Base-by-base conservation (phyloP, 2,329 filamentous ascomycete species). In the Colletotrichum chlorophyti region DNA sequence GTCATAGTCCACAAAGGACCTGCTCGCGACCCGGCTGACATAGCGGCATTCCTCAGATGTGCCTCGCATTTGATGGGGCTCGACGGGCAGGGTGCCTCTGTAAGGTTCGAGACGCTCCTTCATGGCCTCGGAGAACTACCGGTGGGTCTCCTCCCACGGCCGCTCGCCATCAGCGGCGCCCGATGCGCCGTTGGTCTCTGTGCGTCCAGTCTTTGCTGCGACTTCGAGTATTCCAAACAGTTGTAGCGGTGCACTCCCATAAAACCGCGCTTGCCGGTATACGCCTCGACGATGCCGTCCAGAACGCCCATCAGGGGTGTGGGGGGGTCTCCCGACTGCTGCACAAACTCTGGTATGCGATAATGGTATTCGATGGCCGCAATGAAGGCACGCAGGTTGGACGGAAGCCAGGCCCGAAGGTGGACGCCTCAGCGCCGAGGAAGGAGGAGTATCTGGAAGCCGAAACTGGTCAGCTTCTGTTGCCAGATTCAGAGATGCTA, bases 231-330 rank as follows among this genome's bases (percentile, higher is more conserved):
- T 79, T 0, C 80, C 81, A 53, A 82, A 84, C 5, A 84, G 81
- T 84, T 84, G 67, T 83, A 83, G 14, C 81, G 70, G 64, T 84
- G 81, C 0, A 76, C 78, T 1, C 81, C 81, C 80, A 84, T 82
- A 64, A 83, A 84, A 1, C 81, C 81, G 15, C 81, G 73, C 61
- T 83, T 80, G 1, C 81, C 82, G 0, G 79, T 79, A 59, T 84
- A 84, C 0, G 80, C 79, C 64, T 84, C 81, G 0, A 84, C 75
- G 1, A 84, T 82, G 0, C 80, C 81, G 53, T 83, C 80, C 1
- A 83, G 62, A 2, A 83, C 80, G 3, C 81, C 81, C 65, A 81
- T 79, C 0, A 84, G 69, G 3, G 79, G 70, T 0, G 76, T n/a
- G n/a, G n/a, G n/a, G n/a, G n/a, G 72, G 49, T 84, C 81, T 0